A percentile compares a stretch with the other conserved stretches of the same genome.
Evolutionary conservation across 345 rosid species (phyloP).

Genomic region (Nasturtium officinale): DNA sequence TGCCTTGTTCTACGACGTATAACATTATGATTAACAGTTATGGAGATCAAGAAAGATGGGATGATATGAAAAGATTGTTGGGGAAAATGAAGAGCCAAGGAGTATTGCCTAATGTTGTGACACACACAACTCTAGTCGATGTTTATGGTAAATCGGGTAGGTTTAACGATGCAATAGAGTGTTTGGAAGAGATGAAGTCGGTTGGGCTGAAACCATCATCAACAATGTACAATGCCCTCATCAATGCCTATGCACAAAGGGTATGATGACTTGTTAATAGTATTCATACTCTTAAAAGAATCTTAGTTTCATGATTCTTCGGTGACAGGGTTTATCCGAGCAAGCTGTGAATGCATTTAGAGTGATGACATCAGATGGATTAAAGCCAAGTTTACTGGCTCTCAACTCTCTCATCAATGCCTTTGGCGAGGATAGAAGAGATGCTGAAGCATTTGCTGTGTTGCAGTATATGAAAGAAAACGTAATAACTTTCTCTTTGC

Average conservation of each 20-base stretch:
- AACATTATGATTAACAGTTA: conserved; percentile 87
- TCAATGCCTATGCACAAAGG: conserved; percentile 97
- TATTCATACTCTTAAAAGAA: not conserved
- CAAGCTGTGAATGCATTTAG: conserved; percentile 84
- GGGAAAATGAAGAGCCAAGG: conserved; percentile 73
- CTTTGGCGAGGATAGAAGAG: conserved; percentile 94
- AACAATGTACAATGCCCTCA: conserved; percentile 92
- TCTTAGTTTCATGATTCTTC: not conserved
- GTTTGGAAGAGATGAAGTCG: conserved; percentile 87
- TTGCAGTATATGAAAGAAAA: conserved; percentile 93
- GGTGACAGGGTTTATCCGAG: conserved; percentile 88
- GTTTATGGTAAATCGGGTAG: conserved; percentile 89
- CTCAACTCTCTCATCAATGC: conserved; percentile 95
- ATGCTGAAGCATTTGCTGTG: conserved; percentile 88
- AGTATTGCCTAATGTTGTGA: conserved; percentile 65
- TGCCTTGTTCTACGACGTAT: conserved; percentile 80
- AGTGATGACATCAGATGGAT: conserved; percentile 86
- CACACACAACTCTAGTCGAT: conserved; percentile 86
- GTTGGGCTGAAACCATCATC: conserved; percentile 76
- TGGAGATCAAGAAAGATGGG: conserved; percentile 88
- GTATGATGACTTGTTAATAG: conserved; percentile 46
- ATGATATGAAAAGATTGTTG: conserved; percentile 66
- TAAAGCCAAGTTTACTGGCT: conserved; percentile 80
- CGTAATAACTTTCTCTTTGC: conserved; percentile 46
- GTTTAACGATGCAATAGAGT: conserved; percentile 81